phyloP scores from a whole-genome alignment of 768 basidiomycete species.

The Austroboletus festivus region DNA sequence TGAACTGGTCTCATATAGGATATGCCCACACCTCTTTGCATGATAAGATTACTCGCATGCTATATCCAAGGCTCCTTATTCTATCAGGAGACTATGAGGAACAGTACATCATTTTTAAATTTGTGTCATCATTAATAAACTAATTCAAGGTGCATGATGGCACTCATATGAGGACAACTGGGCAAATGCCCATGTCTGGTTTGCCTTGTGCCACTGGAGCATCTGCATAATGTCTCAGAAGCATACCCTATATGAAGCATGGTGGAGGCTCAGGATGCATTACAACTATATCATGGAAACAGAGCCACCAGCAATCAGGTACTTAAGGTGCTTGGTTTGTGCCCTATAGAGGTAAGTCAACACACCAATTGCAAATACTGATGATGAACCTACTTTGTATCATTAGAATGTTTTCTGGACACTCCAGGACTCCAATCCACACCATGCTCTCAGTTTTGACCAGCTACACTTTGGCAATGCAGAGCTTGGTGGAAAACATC shows the following conservation, averaged over 20 bases:
- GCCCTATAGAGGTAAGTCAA: not conserved
- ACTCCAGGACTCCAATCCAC: constrained; percentile 33
- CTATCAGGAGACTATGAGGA: constrained; percentile 45
- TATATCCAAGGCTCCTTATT: constrained; percentile 40
- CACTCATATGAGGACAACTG: constrained; percentile 30
- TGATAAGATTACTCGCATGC: constrained; percentile 13
- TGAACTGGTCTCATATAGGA: too few relatives aligned
- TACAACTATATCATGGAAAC: too few relatives aligned
- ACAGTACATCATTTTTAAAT: too few relatives aligned
- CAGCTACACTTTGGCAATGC: constrained; percentile 34
- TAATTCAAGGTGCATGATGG: constrained; percentile 41
- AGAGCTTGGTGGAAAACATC: constrained; percentile 35
- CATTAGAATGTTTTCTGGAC: constrained; percentile 40
- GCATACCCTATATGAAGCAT: constrained; percentile 9
- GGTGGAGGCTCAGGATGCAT: too few relatives aligned
- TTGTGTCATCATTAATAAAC: not conserved
- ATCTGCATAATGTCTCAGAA: constrained; percentile 22
- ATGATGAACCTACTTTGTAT: too few relatives aligned
- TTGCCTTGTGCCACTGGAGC: constrained; percentile 32
- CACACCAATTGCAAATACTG: too few relatives aligned
- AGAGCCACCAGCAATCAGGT: constrained; percentile 15
- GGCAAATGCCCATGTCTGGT: constrained; percentile 37
- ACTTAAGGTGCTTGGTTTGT: constrained; percentile 21
- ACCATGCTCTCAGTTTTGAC: constrained; percentile 37
- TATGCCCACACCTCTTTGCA: too few relatives aligned